Conservation (phyloP, 768 basidiomycete genomes). For the Suillus bovinus region DNA sequence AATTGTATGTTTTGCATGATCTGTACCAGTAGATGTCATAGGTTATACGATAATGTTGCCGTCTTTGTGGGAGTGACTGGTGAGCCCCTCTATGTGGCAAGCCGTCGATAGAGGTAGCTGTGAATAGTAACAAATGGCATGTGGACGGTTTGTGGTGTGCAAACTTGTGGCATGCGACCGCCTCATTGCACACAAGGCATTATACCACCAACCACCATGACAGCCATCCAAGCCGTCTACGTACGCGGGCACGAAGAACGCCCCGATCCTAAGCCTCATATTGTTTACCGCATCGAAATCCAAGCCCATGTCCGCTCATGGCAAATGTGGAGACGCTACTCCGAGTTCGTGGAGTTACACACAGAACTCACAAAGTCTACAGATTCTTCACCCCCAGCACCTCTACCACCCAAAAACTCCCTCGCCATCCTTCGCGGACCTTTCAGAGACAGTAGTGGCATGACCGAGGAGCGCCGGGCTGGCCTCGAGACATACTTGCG, state of each 20-base stretch:
- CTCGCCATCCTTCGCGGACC: conserved; percentile 64
- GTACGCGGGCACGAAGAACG: conserved; percentile 72
- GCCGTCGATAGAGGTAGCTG: too few species aligned
- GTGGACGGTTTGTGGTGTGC: background rate
- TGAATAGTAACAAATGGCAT: background rate
- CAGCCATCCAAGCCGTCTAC: conserved; percentile 76
- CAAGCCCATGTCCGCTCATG: conserved; percentile 89
- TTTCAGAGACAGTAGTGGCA: conserved; percentile 48
- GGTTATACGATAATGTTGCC: conserved; percentile 7
- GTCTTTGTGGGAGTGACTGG: background rate
- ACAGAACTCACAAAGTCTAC: conserved; percentile 77
- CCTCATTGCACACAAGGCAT: background rate
- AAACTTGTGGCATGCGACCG: background rate
- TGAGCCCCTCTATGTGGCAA: too few species aligned
- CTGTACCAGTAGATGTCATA: conserved; percentile 8
- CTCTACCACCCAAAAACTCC: conserved; percentile 85
- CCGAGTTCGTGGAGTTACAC: conserved; percentile 89
- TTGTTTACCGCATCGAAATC: conserved; percentile 81
- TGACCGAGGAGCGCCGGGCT: conserved; percentile 73
- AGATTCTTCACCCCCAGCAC: conserved; percentile 74
- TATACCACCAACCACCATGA: conserved; percentile 40
- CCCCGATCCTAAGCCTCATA: conserved; percentile 69
- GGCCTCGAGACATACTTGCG: conserved; percentile 86
- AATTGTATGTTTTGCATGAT: conserved; percentile 10
- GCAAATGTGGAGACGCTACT: conserved; percentile 94